Base-by-base conservation (phyloP, 495 filamentous ascomycete genomes). In the Echria macrotheca region DNA sequence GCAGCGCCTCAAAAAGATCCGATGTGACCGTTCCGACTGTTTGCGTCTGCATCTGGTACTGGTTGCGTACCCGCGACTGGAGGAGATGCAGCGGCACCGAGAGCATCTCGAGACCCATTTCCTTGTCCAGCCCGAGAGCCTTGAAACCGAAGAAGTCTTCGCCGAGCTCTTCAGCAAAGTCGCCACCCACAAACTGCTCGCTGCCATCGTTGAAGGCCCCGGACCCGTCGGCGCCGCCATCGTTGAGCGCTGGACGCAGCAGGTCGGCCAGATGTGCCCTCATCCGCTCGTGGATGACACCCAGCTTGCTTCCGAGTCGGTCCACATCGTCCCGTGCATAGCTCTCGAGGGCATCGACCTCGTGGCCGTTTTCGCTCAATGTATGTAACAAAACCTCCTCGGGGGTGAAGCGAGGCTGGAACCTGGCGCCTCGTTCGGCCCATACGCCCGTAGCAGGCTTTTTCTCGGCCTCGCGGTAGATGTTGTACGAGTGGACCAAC, bases 111-210 rank as follows among this genome's bases (percentile, higher is more conserved):
- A 91, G 74, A 11, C 89, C 88, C 60, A 96, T 83, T 60, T 98
- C 93, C 49, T 79, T 82, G 58, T 95, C 91, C 23, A 98, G 75
- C 14, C 93, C 93, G 26, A 97, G 76, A 54, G 95, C 91, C 64
- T 91, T 91, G 78, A 99, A 96, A 8, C 93, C 93, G 55, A 99
- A 97, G 77, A 96, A 99, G 69, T 99, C 93, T 68, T 96, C 93
- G 50, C 88, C 91, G 24, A 97, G 84, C 57, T 97, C 93, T 68
- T 95, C 93, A 1, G 93, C 93, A 63, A 96, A 99, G 61, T 97
- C 91, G 42, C 93, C 93, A 29, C 86, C 87, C 43, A 96, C 81
- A 57, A 99, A 99, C 65, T 97, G 91, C 54, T 99, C 93, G 58
- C 89, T 95, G 49, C 91, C 91, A 59, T 99, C 93, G 50, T 90